These are phyloP conservation scores for Metroxylon sagu DNA, from an alignment of 176 grass and related monocot genomes.

Conservation along the genomic window DNA sequence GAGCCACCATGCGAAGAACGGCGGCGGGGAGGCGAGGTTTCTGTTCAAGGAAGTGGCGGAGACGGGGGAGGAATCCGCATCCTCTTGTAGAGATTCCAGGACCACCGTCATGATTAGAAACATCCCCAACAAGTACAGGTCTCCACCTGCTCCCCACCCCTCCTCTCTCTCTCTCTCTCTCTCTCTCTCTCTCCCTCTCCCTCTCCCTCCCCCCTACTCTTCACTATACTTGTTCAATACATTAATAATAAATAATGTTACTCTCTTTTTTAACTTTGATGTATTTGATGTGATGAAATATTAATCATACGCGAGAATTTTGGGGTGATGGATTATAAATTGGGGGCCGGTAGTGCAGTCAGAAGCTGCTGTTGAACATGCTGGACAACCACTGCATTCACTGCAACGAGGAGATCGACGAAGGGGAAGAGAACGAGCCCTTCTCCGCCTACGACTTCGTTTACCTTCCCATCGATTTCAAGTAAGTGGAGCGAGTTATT, in stretches of 20 bases:
- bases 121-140: constrained; percentile 99
- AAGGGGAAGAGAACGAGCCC: constrained; percentile 36
- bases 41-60: constrained; percentile 58
- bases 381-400: constrained; percentile 97
- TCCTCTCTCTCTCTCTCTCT: no score
- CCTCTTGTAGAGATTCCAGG: constrained; percentile 41
- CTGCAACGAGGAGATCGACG: constrained; percentile 63
- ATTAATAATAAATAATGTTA: background rate
- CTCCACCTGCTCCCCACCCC: background rate
- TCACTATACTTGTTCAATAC: background rate
- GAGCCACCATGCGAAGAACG: constrained; percentile 20
- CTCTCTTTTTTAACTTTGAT: no score
- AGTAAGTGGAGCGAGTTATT: constrained; percentile 43
- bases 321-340: no score
- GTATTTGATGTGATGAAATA: no score
- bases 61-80: constrained; percentile 4
- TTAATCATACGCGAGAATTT: no score
- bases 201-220: background rate
- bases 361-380: constrained; percentile 89
- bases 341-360: constrained; percentile 31
- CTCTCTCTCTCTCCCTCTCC: background rate
- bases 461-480: constrained; percentile 99
- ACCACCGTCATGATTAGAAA: constrained; percentile 98
- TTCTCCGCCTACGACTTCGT: constrained; percentile 92
- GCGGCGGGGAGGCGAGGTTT: constrained; percentile 52